Conservation (phyloP, 805 yeast species). For the Candida nitratophila region DNA sequence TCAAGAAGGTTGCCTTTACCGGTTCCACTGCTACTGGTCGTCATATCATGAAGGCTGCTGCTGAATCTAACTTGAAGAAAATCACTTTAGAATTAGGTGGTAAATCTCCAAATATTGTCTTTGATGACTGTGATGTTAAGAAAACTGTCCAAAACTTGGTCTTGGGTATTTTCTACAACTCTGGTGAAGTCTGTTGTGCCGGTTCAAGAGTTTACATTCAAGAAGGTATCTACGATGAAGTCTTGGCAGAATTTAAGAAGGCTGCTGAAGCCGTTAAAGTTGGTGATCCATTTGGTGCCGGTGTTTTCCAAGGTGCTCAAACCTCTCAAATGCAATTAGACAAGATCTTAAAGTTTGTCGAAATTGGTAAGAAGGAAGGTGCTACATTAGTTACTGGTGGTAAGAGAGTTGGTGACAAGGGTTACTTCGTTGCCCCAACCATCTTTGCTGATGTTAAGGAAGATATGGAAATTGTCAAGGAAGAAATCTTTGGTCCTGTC, state of each 20-base stretch:
- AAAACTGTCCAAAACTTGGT: constrained; percentile 61
- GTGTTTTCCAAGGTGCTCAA: constrained; percentile 69
- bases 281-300: constrained; percentile 74
- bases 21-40: constrained; percentile 89
- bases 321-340: constrained; percentile 61
- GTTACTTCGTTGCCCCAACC: constrained; percentile 75
- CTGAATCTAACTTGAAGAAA: constrained; percentile 64
- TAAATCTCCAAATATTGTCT: constrained; percentile 81
- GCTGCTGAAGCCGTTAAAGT: constrained; percentile 49
- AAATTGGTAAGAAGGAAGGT: constrained; percentile 59
- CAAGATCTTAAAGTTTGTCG: constrained; percentile 57
- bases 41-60: constrained; percentile 64
- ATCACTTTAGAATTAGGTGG: constrained; percentile 85
- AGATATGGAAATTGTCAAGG: constrained; percentile 69
- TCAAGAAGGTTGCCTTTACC: constrained; percentile 90
- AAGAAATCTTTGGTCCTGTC: constrained; percentile 92
- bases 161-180: constrained; percentile 75
- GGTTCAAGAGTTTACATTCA: constrained; percentile 85
- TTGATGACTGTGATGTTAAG: constrained; percentile 65
- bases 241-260: constrained; percentile 48
- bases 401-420: constrained; percentile 61
- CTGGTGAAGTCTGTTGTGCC: constrained; percentile 92
- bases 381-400: constrained; percentile 80
- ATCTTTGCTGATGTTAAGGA: constrained; percentile 76
- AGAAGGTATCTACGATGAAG: constrained; percentile 60